Base-by-base conservation (phyloP, 1,284 basidiomycete genomes). In the Cryptococcus sp. region DNA sequence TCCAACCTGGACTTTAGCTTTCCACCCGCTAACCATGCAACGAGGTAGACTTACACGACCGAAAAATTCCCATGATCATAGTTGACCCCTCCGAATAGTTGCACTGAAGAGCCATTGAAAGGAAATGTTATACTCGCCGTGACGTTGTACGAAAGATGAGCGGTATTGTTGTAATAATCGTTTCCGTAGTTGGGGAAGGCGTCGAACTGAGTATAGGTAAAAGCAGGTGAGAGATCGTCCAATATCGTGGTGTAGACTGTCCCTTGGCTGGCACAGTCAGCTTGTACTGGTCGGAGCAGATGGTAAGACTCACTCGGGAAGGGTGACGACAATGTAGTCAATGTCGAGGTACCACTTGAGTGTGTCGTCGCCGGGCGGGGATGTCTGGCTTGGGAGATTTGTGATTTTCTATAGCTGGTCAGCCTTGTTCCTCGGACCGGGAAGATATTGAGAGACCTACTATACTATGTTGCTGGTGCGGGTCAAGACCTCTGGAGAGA, bases 251-350 rank as follows among this genome's bases (percentile, higher is more conserved):
- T 54, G 23, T 39, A 52, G 4, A 59, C 28, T 14, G 7, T 14
- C 28, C 28, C 28, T 7, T 7, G 14, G 28, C 28, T 31, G 28
- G 14, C 14, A 14, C 14, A n/a, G 28, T 31, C 28, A 31, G 28
- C 28, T 31, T n/a, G n/a, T n/a, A n/a, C n/a, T n/a, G n/a, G n/a
- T n/a, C n/a, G n/a, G n/a, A n/a, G n/a, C n/a, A n/a, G n/a, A n/a
- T n/a, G n/a, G n/a, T n/a, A n/a, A n/a, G n/a, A n/a, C n/a, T n/a
- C n/a, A n/a, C n/a, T n/a, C n/a, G n/a, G n/a, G n/a, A n/a, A n/a
- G n/a, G n/a, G n/a, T n/a, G 34, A 54, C 49, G 33, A 57, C 45
- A 12, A 52, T 42, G 26, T 57, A 57, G 40, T 57, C 55, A 38
- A 57, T 52, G 32, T 57, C 55, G 7, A 57, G 37, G 42, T 47